Base-by-base conservation (phyloP, 768 basidiomycete genomes). In the Tephrocybe sp. region DNA sequence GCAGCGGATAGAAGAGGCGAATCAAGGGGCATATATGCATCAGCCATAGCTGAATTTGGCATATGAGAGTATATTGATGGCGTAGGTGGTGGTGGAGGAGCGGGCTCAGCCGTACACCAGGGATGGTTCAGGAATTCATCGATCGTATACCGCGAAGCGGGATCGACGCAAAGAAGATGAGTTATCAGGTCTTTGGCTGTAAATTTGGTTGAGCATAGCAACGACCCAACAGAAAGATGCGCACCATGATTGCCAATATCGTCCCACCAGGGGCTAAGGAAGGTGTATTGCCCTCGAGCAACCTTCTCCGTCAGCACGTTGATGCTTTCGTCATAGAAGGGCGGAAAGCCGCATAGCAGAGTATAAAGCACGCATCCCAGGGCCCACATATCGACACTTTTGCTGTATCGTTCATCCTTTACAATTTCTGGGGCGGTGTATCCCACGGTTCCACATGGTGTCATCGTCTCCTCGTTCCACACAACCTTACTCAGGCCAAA, bases 331-430 rank as follows among this genome's bases (percentile, higher is more conserved):
- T 99, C 97, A 69, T 98, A 99, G 73, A 99, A 99, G 0, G 97
- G 97, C 40, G 89, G 90, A 69, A 98, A 97, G 46, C 97, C 97
- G 61, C 97, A 98, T 16, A 99, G 84, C 2, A 98, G 77, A 2
- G 97, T 99, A 72, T 99, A 99, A 1, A 99, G 78, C n/a, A 99
- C 97, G 68, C 97, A 99, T 35, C 97, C 97, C 33, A 99, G 73
- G 2, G 97, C 97, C 97, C 97, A 99, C 97, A 98, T 98, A 65
- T 99, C 97, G 48, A 98, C 96, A 62, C 89, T 92, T 70, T 94
- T 95, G 66, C 84, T 89, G 66, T 96, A 96, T 23, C 93, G 80
- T 72, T 99, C 96, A 64, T 98, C 97, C 71, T 98, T 98, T 61
- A 99, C 97, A 54, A 99, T 99, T 71, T 99, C 97, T 5, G 97